Evolutionary conservation across 345 rosid genomes (phyloP).

Genomic region (Alliaria petiolata): DNA sequence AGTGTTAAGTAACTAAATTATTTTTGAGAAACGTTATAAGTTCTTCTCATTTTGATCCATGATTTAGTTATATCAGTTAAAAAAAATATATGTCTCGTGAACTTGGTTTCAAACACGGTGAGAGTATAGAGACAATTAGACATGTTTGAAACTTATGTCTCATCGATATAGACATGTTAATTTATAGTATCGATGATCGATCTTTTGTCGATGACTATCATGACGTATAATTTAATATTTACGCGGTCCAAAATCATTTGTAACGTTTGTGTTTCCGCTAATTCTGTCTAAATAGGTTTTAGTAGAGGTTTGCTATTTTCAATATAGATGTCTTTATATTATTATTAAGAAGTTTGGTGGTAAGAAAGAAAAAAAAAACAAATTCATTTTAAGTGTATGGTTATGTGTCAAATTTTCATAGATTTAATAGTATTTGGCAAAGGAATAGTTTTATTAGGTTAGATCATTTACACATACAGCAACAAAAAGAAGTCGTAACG

Average conservation of each 20-base stretch:
- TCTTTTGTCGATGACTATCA: not conserved
- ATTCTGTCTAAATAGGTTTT: no score
- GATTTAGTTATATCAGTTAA: no score
- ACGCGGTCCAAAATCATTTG: not conserved
- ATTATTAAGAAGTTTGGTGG: not conserved
- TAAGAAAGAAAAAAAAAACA: not conserved
- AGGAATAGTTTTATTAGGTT: slow-evolving; percentile 14
- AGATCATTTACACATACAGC: slow-evolving; percentile 18
- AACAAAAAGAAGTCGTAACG: slow-evolving; percentile 20
- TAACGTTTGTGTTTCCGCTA: not conserved
- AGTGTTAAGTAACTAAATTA: no score
- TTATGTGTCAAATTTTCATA: not conserved
- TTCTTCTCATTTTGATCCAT: no score
- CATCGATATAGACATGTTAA: no score
- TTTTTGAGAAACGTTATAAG: no score
- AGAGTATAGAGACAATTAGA: no score
- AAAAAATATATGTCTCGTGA: no score
- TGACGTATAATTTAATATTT: not conserved
- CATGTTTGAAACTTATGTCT: no score
- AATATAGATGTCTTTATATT: no score
- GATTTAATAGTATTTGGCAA: not conserved
- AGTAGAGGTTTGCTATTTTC: not conserved
- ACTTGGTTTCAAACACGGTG: no score
- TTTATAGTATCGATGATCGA: no score
- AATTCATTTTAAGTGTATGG: not conserved